phyloP scores from a whole-genome alignment of 2,329 filamentous ascomycete species.

The Chaetomiaceae sp. region DNA sequence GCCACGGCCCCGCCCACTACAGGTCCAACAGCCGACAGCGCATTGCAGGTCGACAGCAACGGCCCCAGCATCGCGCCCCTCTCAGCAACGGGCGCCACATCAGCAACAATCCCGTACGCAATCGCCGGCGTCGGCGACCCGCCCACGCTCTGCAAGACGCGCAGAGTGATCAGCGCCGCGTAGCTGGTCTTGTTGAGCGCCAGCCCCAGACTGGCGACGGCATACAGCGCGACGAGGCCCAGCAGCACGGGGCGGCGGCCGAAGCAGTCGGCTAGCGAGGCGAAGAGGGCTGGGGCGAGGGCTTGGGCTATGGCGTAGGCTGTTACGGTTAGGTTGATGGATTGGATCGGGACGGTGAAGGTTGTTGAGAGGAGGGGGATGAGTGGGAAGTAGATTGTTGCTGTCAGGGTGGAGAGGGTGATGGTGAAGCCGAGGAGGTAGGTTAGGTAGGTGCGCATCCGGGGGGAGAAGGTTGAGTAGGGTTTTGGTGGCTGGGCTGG shows the following conservation, averaged over 20 bases:
- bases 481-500: neutral
- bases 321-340: slow-evolving; percentile 43
- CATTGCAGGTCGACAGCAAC: slow-evolving; percentile 47
- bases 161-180: slow-evolving; percentile 48
- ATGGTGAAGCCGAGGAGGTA: slow-evolving; percentile 12
- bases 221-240: slow-evolving; percentile 48
- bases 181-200: slow-evolving; percentile 48
- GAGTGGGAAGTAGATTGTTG: slow-evolving; percentile 44
- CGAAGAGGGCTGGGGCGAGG: slow-evolving; percentile 51
- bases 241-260: slow-evolving; percentile 54
- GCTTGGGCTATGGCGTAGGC: slow-evolving; percentile 57
- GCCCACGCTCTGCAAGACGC: slow-evolving; percentile 54
- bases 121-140: slow-evolving; percentile 61
- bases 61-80: slow-evolving; percentile 64
- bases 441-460: slow-evolving; percentile 5
- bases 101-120: slow-evolving; percentile 61
- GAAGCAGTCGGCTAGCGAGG: slow-evolving; percentile 49
- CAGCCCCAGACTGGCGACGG: slow-evolving; percentile 49
- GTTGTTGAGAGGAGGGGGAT: slow-evolving; percentile 30
- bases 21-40: slow-evolving; percentile 31
- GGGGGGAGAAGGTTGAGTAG: neutral
- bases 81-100: slow-evolving; percentile 59
- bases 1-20: slow-evolving; percentile 17
- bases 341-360: slow-evolving; percentile 27
- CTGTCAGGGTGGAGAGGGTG: slow-evolving; percentile 14